Conservation (phyloP, 177 flowering plant species). For the Vitis hybrid region DNA sequence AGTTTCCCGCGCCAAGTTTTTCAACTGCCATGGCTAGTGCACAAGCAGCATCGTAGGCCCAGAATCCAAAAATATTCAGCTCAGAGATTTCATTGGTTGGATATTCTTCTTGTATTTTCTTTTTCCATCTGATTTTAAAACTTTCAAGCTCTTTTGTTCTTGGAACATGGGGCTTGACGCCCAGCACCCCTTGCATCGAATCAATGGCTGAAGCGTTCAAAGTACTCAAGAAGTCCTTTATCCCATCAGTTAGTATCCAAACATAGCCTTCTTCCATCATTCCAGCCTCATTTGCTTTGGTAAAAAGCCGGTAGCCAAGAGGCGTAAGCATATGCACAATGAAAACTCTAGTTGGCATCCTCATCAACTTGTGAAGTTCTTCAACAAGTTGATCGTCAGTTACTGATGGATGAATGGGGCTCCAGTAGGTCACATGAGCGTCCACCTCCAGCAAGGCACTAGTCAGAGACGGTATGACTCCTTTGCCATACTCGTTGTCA, state of each 20-base stretch:
- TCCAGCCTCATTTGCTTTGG: constrained; percentile 7
- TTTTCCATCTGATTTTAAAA: constrained; percentile 19
- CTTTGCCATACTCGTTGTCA: constrained; percentile 24
- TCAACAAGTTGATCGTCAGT: not conserved
- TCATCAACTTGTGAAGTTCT: constrained; percentile 18
- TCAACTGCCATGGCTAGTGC: constrained; percentile 14
- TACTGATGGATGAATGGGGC: constrained; percentile 4
- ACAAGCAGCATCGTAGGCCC: constrained; percentile 41
- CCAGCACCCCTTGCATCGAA: constrained; percentile 19
- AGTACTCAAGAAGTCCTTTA: constrained; percentile 8
- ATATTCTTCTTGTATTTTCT: constrained; percentile 9
- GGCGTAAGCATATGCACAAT: constrained; percentile 22
- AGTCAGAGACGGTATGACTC: constrained; percentile 17
- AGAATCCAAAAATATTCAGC: constrained; percentile 25
- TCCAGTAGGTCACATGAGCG: not conserved
- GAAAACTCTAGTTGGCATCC: constrained; percentile 21
- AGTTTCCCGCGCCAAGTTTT: not conserved
- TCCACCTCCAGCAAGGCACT: constrained; percentile 14
- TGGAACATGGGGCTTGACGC: constrained; percentile 13
- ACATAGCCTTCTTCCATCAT: constrained; percentile 29
- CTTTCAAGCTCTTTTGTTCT: constrained; percentile 12
- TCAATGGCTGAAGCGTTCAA: not conserved
- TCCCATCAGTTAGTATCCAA: constrained; percentile 26
- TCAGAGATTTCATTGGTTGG: not conserved
- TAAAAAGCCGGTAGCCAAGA: constrained; percentile 21